Conservation (phyloP, 192 early-diverging fungal species). For the Coemansia pectinata region DNA sequence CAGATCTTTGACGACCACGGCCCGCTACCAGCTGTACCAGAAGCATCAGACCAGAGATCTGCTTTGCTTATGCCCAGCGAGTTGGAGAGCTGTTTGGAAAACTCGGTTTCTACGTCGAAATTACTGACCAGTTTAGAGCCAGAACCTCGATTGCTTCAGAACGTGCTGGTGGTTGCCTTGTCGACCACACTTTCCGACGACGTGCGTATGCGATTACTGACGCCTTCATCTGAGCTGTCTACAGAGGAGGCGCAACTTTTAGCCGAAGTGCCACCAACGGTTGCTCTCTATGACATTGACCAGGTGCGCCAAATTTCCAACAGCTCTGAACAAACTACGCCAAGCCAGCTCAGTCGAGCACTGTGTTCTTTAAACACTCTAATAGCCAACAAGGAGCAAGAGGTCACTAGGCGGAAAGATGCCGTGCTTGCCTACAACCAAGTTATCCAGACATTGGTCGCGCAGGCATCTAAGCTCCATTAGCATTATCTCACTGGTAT, state of each 20-base stretch:
- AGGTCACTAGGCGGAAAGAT: slow-evolving; percentile 29
- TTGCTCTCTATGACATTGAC: slow-evolving; percentile 10
- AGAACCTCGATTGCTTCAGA: slow-evolving; percentile 37
- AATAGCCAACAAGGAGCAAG: slow-evolving; percentile 14
- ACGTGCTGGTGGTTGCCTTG: slow-evolving; percentile 18
- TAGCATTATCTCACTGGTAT: background rate
- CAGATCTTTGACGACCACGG: background rate
- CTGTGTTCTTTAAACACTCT: slow-evolving; percentile 24
- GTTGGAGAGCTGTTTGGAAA: background rate
- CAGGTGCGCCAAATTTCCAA: slow-evolving; percentile 20
- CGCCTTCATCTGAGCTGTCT: slow-evolving; percentile 12
- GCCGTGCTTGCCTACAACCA: slow-evolving; percentile 43
- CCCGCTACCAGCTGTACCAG: background rate
- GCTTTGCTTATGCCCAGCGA: background rate
- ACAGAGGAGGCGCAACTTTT: background rate
- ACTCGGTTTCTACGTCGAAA: too few relatives aligned
- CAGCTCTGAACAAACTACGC: background rate
- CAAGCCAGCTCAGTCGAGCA: slow-evolving; percentile 15
- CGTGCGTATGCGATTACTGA: slow-evolving; percentile 4
- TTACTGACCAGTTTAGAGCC: background rate
- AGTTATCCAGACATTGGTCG: slow-evolving; percentile 46
- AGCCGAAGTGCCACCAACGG: background rate
- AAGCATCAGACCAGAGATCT: background rate
- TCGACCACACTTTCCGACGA: slow-evolving; percentile 6
- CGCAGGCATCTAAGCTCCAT: slow-evolving; percentile 42